These are phyloP conservation scores for Botrytis deweyae DNA, from an alignment of 2,329 filamentous ascomycete genomes.

Conservation along the genomic window DNA sequence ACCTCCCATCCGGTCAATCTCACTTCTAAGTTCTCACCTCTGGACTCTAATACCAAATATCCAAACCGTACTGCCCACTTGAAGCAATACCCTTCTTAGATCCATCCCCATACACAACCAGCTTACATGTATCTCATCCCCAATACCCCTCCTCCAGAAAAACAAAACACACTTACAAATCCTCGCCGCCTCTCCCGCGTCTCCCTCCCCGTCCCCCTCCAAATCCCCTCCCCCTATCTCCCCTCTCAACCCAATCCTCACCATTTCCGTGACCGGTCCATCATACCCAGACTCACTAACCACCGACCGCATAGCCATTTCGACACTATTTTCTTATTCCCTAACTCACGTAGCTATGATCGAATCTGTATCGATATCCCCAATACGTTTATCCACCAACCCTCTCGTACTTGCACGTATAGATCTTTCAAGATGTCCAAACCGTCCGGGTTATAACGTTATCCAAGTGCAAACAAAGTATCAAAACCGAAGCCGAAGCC, in stretches of 20 bases:
- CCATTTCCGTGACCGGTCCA: neutral
- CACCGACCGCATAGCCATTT: neutral
- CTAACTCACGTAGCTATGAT: neutral
- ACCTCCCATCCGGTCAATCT: neutral
- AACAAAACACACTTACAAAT: neutral
- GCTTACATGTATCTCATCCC: neutral
- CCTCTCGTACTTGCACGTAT: neutral
- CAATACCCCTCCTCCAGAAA: neutral
- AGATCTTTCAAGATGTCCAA: neutral
- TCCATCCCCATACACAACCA: neutral
- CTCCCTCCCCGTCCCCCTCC: neutral
- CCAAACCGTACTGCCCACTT: neutral
- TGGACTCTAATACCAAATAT: neutral
- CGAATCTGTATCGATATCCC: neutral
- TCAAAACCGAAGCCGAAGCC: too few relatives aligned
- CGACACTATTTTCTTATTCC: neutral
- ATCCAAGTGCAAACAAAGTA: too few relatives aligned
- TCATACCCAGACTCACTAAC: neutral
- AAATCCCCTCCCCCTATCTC: neutral
- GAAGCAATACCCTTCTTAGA: neutral
- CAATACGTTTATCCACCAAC: neutral
- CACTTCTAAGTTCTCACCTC: neutral
- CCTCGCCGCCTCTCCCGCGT: neutral
- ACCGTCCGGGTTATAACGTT: too few relatives aligned
- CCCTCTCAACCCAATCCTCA: neutral